Evolutionary conservation across 108 stramenopile genomes (phyloP), one percentile per base, ranked within the genome.

Genomic region (Skeletonema grethae): DNA sequence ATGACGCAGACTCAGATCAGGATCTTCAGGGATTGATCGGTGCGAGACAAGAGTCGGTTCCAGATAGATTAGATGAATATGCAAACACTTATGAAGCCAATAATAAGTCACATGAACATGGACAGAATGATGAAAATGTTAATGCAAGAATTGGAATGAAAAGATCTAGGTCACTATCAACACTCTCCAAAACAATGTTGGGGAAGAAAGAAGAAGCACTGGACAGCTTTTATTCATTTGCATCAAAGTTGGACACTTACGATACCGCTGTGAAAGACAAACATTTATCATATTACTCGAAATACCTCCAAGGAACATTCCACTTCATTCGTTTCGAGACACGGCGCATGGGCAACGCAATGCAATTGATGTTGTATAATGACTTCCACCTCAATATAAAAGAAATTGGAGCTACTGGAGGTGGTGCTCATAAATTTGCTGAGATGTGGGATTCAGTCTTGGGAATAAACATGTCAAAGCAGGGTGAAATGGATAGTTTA

Each of bases 311-410:
- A 24, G 99, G 98, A 5, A 87, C 83, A 41, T 86, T 99, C 20
- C 98, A 99, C 72, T 99, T 99, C 69, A 84, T 99, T 39, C 94
- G 84, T 24, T 99, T 98, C 73, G 98, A 99, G 82, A 98, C 98
- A 11, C 90, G 97, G 7, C 84, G 75, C 36, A 95, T 98, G 95
- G 61, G 87, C 25, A 80, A 91, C 57, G 97, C 97, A 5, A 95
- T 99, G 82, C 90, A 97, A 50, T 65, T 96, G 53, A 95, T 97
- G 59, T 84, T 88, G 10, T 67, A 75, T 57, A 90, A 95, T 65
- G 77, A 92, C 66, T 72, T 95, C 81, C 92, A 93, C 59, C 65
- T 89, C 62, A 87, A 86, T 57, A 90, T 93, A 55, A 69, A 67
- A 57, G 76, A 90, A 82, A 87, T 91, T 82, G 87, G 93, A 11